These are phyloP conservation scores for Porpolomopsis calyptriformis DNA, from an alignment of 768 basidiomycete genomes.

Conservation along the genomic window DNA sequence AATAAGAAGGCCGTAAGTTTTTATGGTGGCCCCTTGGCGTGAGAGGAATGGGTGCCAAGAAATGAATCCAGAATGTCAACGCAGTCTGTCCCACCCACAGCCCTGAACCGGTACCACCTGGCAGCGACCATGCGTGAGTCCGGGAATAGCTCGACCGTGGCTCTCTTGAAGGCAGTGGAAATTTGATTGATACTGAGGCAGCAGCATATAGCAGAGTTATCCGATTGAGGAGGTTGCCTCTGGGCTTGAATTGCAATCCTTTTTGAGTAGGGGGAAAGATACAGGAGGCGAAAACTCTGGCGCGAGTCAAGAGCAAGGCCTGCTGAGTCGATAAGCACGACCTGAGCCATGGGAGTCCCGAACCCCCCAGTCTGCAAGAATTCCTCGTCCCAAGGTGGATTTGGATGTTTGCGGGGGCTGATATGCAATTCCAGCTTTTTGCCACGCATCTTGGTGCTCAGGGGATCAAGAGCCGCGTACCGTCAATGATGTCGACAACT, in stretches of 20 bases:
- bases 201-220: not conserved
- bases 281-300: not conserved
- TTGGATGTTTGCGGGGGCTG: constrained; percentile 8
- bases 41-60: no score
- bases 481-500: constrained; percentile 5
- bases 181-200: constrained; percentile 1
- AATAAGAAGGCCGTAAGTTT: no score
- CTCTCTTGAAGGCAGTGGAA: not conserved
- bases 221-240: not conserved
- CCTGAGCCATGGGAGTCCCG: not conserved
- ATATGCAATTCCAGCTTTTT: constrained; percentile 4
- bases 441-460: constrained; percentile 6
- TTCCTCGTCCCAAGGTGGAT: constrained; percentile 3
- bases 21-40: no score
- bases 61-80: not conserved
- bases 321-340: constrained; percentile 5
- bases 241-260: not conserved
- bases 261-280: not conserved
- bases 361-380: constrained; percentile 6
- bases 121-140: not conserved
- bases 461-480: not conserved
- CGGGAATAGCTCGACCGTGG: not conserved
- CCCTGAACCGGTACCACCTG: not conserved
- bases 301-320: not conserved
- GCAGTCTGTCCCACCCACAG: constrained; percentile 1